Conservation (phyloP, 1,139 yeast species). For the Lodderomyces oxycetoniae region DNA sequence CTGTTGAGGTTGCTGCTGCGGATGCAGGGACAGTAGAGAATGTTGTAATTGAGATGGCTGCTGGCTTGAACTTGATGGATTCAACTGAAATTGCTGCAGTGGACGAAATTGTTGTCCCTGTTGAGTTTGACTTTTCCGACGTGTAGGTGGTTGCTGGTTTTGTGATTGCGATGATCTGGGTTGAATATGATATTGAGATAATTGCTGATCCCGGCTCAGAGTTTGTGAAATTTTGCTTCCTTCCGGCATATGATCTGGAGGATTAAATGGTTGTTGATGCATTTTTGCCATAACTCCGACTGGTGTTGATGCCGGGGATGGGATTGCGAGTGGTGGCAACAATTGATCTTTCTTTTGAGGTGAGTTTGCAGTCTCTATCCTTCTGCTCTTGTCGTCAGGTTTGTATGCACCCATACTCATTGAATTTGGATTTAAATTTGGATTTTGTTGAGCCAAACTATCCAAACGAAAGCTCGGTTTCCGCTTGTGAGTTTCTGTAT, state of each 20-base stretch:
- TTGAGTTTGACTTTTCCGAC: constrained; percentile 9
- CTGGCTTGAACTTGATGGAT: constrained; percentile 28
- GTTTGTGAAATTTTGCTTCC: constrained; percentile 1
- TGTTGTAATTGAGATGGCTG: constrained; percentile 2
- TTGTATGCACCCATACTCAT: neutral
- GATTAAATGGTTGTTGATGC: neutral
- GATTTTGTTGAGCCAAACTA: constrained; percentile 3
- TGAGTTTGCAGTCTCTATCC: constrained; percentile 1
- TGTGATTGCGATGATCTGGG: constrained; percentile 7
- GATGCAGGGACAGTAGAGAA: constrained; percentile 3
- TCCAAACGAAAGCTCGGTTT: constrained; percentile 19
- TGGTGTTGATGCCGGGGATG: constrained; percentile 17
- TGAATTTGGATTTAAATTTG: too few relatives aligned
- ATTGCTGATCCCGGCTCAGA: neutral
- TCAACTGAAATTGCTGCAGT: constrained; percentile 51
- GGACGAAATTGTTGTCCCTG: constrained; percentile 10
- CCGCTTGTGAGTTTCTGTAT: constrained; percentile 18
- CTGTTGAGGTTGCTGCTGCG: constrained; percentile 1
- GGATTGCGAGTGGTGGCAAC: constrained; percentile 24
- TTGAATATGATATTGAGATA: constrained; percentile 2
- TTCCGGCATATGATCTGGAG: neutral
- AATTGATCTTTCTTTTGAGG: constrained; percentile 12
- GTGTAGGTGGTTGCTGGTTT: constrained; percentile 8
- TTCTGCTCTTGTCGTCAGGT: constrained; percentile 1
- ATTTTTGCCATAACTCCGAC: constrained; percentile 6